These are phyloP conservation scores for Diplocarpon rosae DNA, from an alignment of 2,329 filamentous ascomycete species.

Conservation along the genomic window DNA sequence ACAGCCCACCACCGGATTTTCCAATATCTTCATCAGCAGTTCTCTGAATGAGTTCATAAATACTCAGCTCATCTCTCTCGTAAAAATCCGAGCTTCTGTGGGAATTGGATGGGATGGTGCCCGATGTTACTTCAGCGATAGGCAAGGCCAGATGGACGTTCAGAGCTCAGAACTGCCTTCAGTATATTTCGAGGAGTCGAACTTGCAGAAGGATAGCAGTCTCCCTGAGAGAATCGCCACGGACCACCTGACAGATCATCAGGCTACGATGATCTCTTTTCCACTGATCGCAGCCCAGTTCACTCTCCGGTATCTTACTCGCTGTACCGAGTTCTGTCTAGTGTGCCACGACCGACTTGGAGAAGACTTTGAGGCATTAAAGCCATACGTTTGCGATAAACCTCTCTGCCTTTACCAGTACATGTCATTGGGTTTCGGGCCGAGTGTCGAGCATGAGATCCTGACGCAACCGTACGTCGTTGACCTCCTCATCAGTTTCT, in stretches of 20 bases:
- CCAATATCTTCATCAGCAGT: slow-evolving; percentile 57
- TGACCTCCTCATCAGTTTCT: slow-evolving; percentile 75
- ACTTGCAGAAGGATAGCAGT: slow-evolving; percentile 5
- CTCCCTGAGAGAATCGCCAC: slow-evolving; percentile 20
- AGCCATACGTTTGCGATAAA: slow-evolving; percentile 68
- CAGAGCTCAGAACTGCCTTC: slow-evolving; percentile 8
- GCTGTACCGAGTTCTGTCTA: slow-evolving; percentile 78
- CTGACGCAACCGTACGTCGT: slow-evolving; percentile 69
- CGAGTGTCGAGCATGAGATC: slow-evolving; percentile 78
- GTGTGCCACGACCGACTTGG: slow-evolving; percentile 65
- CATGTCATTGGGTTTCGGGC: slow-evolving; percentile 74
- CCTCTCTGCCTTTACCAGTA: slow-evolving; percentile 78
- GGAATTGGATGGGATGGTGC: slow-evolving; percentile 57
- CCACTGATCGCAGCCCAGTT: slow-evolving; percentile 61
- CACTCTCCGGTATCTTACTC: slow-evolving; percentile 62
- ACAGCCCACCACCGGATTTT: slow-evolving; percentile 30
- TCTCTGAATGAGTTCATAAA: slow-evolving; percentile 61
- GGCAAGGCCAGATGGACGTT: slow-evolving; percentile 18
- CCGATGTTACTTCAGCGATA: slow-evolving; percentile 28
- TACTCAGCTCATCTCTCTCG: slow-evolving; percentile 48
- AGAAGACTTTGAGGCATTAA: slow-evolving; percentile 56
- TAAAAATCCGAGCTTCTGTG: slow-evolving; percentile 44
- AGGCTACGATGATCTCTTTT: slow-evolving; percentile 33
- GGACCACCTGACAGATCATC: slow-evolving; percentile 25
- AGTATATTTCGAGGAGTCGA: slow-evolving; percentile 8